These are phyloP conservation scores for Phylloporus rhodoxanthus DNA, from an alignment of 768 basidiomycete genomes.

Conservation along the genomic window DNA sequence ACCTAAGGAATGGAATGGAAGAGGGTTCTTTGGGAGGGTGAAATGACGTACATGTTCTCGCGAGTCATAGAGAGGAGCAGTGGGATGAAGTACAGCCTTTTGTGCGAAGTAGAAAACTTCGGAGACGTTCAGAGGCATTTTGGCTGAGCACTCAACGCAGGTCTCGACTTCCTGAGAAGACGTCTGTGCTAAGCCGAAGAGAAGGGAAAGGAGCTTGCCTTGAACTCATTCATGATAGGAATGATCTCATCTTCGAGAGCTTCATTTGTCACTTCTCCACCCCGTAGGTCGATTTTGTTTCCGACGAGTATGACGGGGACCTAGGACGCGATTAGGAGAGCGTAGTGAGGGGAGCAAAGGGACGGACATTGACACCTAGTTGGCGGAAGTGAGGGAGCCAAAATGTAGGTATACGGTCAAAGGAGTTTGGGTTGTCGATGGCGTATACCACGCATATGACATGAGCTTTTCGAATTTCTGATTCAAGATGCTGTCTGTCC, in stretches of 20 bases:
- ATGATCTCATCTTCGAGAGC: conserved; percentile 91
- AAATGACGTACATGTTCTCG: conserved; percentile 75
- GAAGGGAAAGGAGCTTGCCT: conserved; percentile 44
- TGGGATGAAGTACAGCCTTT: conserved; percentile 95
- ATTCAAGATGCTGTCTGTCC: conserved; percentile 84
- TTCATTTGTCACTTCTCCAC: conserved; percentile 90
- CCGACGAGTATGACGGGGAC: conserved; percentile 96
- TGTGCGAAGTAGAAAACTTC: conserved; percentile 99
- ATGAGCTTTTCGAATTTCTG: conserved; percentile 94
- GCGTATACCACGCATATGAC: conserved; percentile 98
- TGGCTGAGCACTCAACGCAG: conserved; percentile 95
- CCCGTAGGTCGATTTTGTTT: conserved; percentile 95
- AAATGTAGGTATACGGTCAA: conserved; percentile 95
- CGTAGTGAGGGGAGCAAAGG: background rate
- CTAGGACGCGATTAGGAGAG: conserved; percentile 35
- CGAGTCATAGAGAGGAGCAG: conserved; percentile 94
- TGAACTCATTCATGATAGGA: conserved; percentile 99
- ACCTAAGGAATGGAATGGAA: conserved; percentile 45
- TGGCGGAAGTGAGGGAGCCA: conserved; percentile 96
- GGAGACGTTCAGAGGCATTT: conserved; percentile 83
- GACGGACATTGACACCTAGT: conserved; percentile 86
- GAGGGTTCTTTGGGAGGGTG: background rate
- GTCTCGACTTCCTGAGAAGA: conserved; percentile 87
- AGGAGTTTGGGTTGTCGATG: conserved; percentile 93
- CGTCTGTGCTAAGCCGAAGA: conserved; percentile 4